Conservation (phyloP, 148 eudicot species). For the Rhododendron simsii region DNA sequence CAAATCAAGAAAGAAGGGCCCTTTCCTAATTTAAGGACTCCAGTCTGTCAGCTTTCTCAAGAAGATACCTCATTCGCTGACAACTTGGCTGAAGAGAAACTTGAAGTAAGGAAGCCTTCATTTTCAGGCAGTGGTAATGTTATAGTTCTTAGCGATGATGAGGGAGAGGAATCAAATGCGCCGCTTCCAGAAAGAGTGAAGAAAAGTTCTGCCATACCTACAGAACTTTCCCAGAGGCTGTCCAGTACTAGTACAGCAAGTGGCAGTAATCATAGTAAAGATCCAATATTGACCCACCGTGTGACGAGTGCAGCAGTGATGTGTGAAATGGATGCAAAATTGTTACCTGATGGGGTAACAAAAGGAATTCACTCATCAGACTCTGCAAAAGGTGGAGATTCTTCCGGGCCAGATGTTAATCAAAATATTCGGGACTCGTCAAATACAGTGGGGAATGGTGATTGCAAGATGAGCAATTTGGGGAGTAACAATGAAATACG, state of each 20-base stretch:
- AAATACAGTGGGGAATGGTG: conserved; percentile 24
- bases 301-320: conserved; percentile 37
- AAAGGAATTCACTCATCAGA: conserved; percentile 34
- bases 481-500: conserved; percentile 27
- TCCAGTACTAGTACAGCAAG: conserved; percentile 26
- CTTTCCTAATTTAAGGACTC: conserved; percentile 14
- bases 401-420: conserved; percentile 23
- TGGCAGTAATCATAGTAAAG: conserved; percentile 23
- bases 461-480: conserved; percentile 26
- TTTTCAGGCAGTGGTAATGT: conserved; percentile 36
- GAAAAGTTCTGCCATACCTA: conserved; percentile 20
- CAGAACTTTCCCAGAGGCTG: conserved; percentile 11
- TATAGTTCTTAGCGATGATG: conserved; percentile 91
- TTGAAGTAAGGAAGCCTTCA: conserved; percentile 30
- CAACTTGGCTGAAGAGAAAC: conserved; percentile 19
- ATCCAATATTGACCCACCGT: neutral
- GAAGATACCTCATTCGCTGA: conserved; percentile 12
- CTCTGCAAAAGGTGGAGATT: conserved; percentile 29
- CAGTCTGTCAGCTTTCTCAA: conserved; percentile 21
- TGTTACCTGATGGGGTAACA: conserved; percentile 28
- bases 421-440: conserved; percentile 29
- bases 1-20: conserved; percentile 30
- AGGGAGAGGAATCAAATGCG: conserved; percentile 43
- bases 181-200: conserved; percentile 20
- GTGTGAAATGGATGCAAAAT: conserved; percentile 30